These are phyloP conservation scores for Geranomyces variabilis DNA, from an alignment of 192 early-diverging fungal genomes.

Conservation along the genomic window DNA sequence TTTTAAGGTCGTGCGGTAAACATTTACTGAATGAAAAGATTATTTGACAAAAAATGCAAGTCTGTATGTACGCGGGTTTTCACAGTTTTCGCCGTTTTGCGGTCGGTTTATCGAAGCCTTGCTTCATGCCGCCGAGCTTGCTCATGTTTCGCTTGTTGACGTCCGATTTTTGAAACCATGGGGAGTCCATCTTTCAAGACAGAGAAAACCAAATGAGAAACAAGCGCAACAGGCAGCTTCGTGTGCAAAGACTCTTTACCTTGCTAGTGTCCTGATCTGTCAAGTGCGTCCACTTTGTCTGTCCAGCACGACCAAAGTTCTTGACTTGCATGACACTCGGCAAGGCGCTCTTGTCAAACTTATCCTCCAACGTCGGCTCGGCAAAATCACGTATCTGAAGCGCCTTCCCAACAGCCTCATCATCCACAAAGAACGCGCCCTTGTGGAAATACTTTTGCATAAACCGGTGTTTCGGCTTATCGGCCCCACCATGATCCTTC, in stretches of 20 bases:
- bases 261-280: constrained; percentile 79
- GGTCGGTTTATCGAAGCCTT: constrained; percentile 55
- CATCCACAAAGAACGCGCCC: constrained; percentile 81
- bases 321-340: constrained; percentile 90
- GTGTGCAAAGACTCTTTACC: constrained; percentile 29
- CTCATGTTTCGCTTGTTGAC: constrained; percentile 49
- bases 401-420: constrained; percentile 53
- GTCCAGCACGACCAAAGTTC: constrained; percentile 83
- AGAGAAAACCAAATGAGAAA: background rate
- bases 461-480: constrained; percentile 60
- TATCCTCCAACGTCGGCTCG: constrained; percentile 75
- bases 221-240: background rate
- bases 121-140: constrained; percentile 59
- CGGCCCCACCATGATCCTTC: constrained; percentile 11
- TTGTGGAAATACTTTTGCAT: constrained; percentile 87
- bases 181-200: constrained; percentile 42
- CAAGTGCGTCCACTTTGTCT: constrained; percentile 89
- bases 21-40: no score
- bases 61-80: background rate
- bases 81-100: constrained; percentile 39
- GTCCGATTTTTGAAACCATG: constrained; percentile 51
- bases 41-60: no score
- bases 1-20: no score
- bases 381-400: constrained; percentile 69
- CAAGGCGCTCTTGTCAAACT: constrained; percentile 67